phyloP scores from a whole-genome alignment of 192 early-diverging fungal genomes.

The Linnemannia elongata region DNA sequence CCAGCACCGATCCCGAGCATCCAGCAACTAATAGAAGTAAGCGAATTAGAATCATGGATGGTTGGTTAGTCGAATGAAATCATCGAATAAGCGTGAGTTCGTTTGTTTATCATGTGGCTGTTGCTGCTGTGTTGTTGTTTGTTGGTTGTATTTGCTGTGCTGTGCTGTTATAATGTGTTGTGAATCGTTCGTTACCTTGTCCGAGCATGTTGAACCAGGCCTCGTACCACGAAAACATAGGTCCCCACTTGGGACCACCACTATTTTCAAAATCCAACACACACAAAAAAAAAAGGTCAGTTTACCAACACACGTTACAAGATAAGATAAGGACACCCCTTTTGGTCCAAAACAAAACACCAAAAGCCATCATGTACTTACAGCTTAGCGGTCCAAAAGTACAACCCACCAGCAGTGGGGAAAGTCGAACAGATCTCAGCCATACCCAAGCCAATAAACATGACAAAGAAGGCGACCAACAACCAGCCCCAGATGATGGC shows the following conservation, averaged over 20 bases:
- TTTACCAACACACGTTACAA: neutral
- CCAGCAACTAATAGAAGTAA: constrained; percentile 29
- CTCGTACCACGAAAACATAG: constrained; percentile 58
- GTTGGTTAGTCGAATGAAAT: no score
- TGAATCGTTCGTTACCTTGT: constrained; percentile 31
- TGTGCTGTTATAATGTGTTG: neutral
- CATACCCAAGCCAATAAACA: constrained; percentile 60
- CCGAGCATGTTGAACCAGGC: constrained; percentile 62
- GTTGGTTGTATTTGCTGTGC: neutral
- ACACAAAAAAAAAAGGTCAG: neutral
- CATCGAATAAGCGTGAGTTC: neutral
- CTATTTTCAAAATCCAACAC: neutral
- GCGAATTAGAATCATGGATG: no score
- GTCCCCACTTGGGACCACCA: constrained; percentile 58
- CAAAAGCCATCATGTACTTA: constrained; percentile 1
- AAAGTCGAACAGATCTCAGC: constrained; percentile 69
- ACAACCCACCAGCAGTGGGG: constrained; percentile 61
- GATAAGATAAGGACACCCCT: neutral
- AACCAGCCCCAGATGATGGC: constrained; percentile 67
- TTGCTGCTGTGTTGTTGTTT: neutral
- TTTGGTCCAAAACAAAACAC: neutral
- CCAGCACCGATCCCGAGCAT: constrained; percentile 46
- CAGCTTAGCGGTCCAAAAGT: constrained; percentile 52
- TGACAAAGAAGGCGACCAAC: constrained; percentile 61
- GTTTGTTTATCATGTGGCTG: neutral